Evolutionary conservation across 129 eudicot genomes (phyloP).

Genomic region (Artemisia argyi): DNA sequence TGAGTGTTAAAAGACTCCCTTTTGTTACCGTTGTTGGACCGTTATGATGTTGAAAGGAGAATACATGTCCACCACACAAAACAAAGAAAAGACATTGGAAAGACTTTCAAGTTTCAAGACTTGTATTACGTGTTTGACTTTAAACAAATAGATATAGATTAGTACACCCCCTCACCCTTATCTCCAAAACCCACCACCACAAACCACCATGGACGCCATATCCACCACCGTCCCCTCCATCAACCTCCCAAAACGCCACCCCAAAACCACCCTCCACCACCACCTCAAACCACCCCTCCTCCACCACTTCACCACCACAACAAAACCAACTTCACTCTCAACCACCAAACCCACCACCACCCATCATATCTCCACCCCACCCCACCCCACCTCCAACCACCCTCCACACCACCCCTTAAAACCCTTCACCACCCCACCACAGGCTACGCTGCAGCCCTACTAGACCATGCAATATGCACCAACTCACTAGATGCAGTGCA

Average conservation of each 20-base stretch:
- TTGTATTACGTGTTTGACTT: no score
- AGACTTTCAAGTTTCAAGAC: no score
- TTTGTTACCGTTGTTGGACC: no score
- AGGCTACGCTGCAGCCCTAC: conserved; percentile 80
- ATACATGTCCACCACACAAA: no score
- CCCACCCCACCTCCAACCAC: conserved; percentile 20
- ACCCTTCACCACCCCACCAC: conserved; percentile 49
- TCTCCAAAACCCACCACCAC: no score
- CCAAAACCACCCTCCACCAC: conserved; percentile 25
- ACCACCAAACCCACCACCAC: conserved; percentile 36
- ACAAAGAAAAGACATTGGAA: no score
- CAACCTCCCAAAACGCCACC: conserved; percentile 36
- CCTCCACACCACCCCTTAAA: conserved; percentile 4
- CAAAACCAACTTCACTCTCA: conserved; percentile 23
- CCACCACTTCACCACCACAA: conserved; percentile 30
- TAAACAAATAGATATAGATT: no score
- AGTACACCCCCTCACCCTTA: background rate
- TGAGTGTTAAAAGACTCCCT: no score
- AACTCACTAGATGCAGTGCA: conserved; percentile 29
- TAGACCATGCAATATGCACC: conserved; percentile 46
- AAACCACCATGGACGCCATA: conserved; percentile 62
- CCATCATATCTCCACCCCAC: conserved; percentile 20
- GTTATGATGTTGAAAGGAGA: no score
- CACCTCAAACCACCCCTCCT: conserved; percentile 20
- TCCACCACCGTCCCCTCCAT: conserved; percentile 54